Percentiles rank a stretch among this genome's conserved stretches.
These are phyloP conservation scores for Salvia sclarea DNA, from an alignment of 305 asterid genomes.

Conservation along the genomic window DNA sequence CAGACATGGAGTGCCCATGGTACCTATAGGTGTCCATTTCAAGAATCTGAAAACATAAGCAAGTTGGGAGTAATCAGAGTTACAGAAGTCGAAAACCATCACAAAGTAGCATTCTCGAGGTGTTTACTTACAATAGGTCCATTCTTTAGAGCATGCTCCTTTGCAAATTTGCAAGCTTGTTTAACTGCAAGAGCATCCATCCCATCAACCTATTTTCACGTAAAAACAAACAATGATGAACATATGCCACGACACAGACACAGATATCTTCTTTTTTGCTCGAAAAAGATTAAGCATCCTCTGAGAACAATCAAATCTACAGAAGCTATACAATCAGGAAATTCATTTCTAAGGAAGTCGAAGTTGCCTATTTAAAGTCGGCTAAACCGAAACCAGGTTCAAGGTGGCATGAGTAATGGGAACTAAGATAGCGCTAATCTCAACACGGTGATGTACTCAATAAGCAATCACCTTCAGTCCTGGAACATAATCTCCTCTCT, in stretches of 20 bases:
- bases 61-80: slow-evolving; percentile 9
- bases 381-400: background rate
- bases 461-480: slow-evolving; percentile 66
- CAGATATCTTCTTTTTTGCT: background rate
- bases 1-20: slow-evolving; percentile 98
- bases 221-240: slow-evolving; percentile 2
- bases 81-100: slow-evolving; percentile 17
- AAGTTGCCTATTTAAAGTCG: background rate
- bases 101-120: slow-evolving; percentile 9
- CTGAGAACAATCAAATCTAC: background rate
- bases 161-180: slow-evolving; percentile 89
- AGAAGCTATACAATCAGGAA: slow-evolving; percentile 6
- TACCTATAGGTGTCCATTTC: slow-evolving; percentile 97
- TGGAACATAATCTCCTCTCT: slow-evolving; percentile 96
- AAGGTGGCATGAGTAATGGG: background rate
- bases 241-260: background rate
- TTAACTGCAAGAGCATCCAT: slow-evolving; percentile 93
- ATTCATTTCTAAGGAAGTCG: background rate
- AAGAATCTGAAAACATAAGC: slow-evolving; percentile 65
- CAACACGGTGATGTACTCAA: slow-evolving; percentile 16
- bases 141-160: slow-evolving; percentile 80
- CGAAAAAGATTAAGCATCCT: background rate
- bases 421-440: background rate
- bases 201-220: slow-evolving; percentile 70
- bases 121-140: slow-evolving; percentile 80